Evolutionary conservation across 495 filamentous ascomycete species (phyloP).

Genomic region (Podospora tetraspora): DNA sequence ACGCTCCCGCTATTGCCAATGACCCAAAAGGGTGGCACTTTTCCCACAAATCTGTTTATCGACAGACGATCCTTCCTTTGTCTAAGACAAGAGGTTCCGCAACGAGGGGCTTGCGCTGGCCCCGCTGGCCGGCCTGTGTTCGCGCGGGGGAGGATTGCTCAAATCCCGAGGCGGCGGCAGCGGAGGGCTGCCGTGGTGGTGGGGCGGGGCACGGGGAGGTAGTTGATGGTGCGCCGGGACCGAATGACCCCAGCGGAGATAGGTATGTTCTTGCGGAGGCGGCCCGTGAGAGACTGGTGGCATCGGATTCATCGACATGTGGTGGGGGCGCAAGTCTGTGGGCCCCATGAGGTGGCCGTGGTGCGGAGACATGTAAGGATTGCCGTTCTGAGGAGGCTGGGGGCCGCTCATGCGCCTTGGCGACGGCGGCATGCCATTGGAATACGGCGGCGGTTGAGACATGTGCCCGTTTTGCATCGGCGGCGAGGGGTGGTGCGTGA

Average conservation of each 20-base stretch:
- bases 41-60: too few species aligned
- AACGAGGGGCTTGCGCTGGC: conserved; percentile 74
- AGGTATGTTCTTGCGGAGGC: conserved; percentile 27
- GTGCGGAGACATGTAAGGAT: conserved; percentile 22
- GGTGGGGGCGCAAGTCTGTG: conserved; percentile 34
- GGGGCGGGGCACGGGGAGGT: conserved; percentile 5
- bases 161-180: conserved; percentile 23
- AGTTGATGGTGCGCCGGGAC: neutral
- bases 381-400: conserved; percentile 23
- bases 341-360: conserved; percentile 23
- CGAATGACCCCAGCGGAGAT: conserved; percentile 21
- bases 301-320: conserved; percentile 28
- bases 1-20: too few species aligned
- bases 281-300: conserved; percentile 20
- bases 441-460: conserved; percentile 31
- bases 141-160: conserved; percentile 23
- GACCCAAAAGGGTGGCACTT: too few species aligned
- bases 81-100: conserved; percentile 54
- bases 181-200: conserved; percentile 35
- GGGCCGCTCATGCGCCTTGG: conserved; percentile 33
- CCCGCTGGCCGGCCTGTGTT: conserved; percentile 47
- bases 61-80: neutral
- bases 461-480: conserved; percentile 39
- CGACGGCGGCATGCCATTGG: conserved; percentile 38
- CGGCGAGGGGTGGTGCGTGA: conserved; percentile 34